phyloP scores from a whole-genome alignment of 495 filamentous ascomycete species.

The Aspergillus steynii region DNA sequence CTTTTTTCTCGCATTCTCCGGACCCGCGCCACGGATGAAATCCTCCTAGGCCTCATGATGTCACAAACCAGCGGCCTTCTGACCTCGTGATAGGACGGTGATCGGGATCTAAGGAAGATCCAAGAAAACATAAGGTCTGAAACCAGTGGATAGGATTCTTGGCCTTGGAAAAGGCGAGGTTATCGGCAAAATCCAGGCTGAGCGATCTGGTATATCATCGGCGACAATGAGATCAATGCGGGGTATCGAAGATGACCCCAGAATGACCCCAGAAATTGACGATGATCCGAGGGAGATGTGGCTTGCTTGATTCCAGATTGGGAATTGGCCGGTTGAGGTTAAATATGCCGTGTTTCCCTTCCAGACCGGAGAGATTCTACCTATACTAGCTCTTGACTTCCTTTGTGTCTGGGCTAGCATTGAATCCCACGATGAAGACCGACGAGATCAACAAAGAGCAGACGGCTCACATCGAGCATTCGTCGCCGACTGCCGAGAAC shows the following conservation, averaged over 20 bases:
- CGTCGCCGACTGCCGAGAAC: slow-evolving; percentile 12
- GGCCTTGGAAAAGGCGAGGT: neutral
- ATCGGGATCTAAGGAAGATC: neutral
- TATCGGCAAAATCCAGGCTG: neutral
- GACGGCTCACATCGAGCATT: slow-evolving; percentile 12
- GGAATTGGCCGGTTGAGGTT: neutral
- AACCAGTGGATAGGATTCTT: neutral
- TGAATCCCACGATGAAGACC: slow-evolving; percentile 4
- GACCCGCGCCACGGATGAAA: neutral
- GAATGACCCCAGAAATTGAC: neutral
- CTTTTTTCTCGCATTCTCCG: neutral
- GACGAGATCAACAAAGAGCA: slow-evolving; percentile 5
- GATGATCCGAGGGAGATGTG: neutral
- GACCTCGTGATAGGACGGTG: neutral
- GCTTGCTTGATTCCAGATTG: neutral
- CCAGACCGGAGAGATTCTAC: neutral
- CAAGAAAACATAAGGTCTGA: neutral
- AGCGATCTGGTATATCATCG: neutral
- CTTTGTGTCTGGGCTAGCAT: neutral
- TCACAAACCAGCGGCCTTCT: neutral
- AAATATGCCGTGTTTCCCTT: neutral
- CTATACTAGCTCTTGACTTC: neutral
- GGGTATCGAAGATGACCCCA: neutral
- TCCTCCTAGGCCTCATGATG: neutral
- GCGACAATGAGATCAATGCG: neutral